Conservation (phyloP, 768 basidiomycete species). For the Russula virescens region DNA sequence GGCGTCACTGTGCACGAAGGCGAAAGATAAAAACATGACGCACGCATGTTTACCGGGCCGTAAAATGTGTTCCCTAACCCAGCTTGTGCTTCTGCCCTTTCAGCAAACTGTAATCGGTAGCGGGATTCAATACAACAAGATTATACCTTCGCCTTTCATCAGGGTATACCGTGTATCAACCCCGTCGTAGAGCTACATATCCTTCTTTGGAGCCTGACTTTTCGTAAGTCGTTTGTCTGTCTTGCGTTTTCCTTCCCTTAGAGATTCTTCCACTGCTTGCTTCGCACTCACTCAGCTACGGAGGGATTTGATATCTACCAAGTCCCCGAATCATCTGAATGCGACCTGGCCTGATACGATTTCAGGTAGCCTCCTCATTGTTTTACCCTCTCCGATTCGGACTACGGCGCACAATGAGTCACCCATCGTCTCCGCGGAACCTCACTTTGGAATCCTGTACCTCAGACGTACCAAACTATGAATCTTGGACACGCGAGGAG, state of each 20-base stretch:
- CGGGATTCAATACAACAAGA: slow-evolving; percentile 24
- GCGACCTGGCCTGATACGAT: slow-evolving; percentile 7
- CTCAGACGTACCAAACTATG: slow-evolving; percentile 34
- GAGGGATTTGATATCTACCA: background rate
- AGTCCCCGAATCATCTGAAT: slow-evolving; percentile 6
- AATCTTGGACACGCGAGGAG: slow-evolving; percentile 58
- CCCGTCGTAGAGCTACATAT: background rate
- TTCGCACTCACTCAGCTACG: background rate
- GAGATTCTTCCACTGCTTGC: background rate
- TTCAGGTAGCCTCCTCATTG: background rate
- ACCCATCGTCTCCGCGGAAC: background rate
- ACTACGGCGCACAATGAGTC: background rate
- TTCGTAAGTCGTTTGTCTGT: slow-evolving; percentile 19
- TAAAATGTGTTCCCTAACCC: too few species aligned
- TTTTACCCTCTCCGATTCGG: slow-evolving; percentile 4
- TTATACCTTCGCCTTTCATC: slow-evolving; percentile 66
- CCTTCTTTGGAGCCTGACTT: slow-evolving; percentile 23
- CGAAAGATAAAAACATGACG: too few species aligned
- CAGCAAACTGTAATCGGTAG: background rate
- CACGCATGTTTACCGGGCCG: too few species aligned
- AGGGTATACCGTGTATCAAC: slow-evolving; percentile 55
- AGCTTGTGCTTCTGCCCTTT: background rate
- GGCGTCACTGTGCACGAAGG: too few species aligned
- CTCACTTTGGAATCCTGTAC: too few species aligned
- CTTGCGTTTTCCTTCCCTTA: background rate